phyloP scores from a whole-genome alignment of 768 basidiomycete genomes.

The Serendipita sp. region DNA sequence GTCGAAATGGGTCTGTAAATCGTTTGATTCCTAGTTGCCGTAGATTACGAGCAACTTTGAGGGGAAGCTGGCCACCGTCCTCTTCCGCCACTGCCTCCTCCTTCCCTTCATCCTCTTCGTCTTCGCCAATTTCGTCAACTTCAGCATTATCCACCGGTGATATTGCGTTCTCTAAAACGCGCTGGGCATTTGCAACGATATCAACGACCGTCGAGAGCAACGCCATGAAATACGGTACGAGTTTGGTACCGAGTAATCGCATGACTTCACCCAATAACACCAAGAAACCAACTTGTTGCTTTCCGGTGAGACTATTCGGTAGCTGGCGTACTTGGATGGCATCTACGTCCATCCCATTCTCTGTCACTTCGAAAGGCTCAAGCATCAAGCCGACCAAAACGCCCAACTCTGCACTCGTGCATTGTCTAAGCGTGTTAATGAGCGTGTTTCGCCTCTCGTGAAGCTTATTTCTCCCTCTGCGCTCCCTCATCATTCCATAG shows the following conservation, averaged over 20 bases:
- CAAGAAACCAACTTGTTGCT: conserved; percentile 73
- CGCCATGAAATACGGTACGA: conserved; percentile 54
- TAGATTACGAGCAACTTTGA: conserved; percentile 40
- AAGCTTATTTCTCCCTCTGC: conserved; percentile 48
- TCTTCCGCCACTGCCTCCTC: conserved; percentile 18
- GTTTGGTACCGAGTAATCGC: conserved; percentile 60
- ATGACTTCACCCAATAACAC: conserved; percentile 72
- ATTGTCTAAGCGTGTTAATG: conserved; percentile 50
- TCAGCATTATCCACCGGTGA: conserved; percentile 12
- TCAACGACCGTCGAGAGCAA: conserved; percentile 55
- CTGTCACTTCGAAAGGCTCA: conserved; percentile 31
- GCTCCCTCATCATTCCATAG: conserved; percentile 79
- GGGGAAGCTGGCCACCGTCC: conserved; percentile 11
- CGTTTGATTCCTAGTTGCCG: conserved; percentile 77
- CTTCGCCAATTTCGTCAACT: conserved; percentile 22
- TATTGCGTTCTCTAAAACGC: conserved; percentile 8
- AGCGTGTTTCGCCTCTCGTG: conserved; percentile 60
- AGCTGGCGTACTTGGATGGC: conserved; percentile 19
- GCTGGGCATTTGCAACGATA: conserved; percentile 50
- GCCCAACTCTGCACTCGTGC: conserved; percentile 53
- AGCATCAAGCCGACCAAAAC: conserved; percentile 81
- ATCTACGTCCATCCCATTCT: conserved; percentile 16
- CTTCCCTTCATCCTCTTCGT: conserved; percentile 22
- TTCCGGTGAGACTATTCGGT: conserved; percentile 17
- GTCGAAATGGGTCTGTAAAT: conserved; percentile 73